A percentile compares a stretch with the other conserved stretches of the same genome.
Evolutionary conservation across 306 rosid genomes (phyloP).

Genomic region (Malus orientalis): DNA sequence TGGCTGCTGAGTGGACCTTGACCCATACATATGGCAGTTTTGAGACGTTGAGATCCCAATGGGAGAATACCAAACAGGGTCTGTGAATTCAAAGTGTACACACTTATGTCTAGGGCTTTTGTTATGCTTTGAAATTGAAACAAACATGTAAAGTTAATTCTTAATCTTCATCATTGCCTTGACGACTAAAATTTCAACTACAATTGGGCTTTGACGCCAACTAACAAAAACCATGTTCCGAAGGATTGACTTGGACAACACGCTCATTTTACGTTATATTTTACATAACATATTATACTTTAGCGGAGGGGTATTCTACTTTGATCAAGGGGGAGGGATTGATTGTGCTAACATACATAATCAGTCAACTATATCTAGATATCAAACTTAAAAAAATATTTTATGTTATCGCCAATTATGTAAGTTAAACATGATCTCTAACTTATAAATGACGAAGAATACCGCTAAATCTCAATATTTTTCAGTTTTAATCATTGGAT

Average conservation of each 20-base stretch:
- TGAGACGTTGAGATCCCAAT: slow-evolving; percentile 23
- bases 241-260: background rate
- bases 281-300: background rate
- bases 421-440: too few relatives aligned
- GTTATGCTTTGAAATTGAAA: slow-evolving; percentile 8
- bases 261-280: background rate
- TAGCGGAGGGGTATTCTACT: too few relatives aligned
- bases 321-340: too few relatives aligned
- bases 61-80: slow-evolving; percentile 8
- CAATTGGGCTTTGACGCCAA: background rate
- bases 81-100: background rate
- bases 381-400: too few relatives aligned
- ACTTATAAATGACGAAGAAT: too few relatives aligned
- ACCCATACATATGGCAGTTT: slow-evolving; percentile 21
- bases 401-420: too few relatives aligned
- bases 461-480: too few relatives aligned
- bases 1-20: slow-evolving; percentile 2
- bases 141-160: background rate
- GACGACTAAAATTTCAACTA: background rate
- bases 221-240: background rate
- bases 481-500: background rate
- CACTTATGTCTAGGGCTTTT: background rate
- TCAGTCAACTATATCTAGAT: too few relatives aligned
- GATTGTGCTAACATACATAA: too few relatives aligned
- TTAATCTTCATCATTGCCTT: slow-evolving; percentile 4